Base-by-base conservation (phyloP, 768 basidiomycete genomes). In the Epithele typhae region DNA sequence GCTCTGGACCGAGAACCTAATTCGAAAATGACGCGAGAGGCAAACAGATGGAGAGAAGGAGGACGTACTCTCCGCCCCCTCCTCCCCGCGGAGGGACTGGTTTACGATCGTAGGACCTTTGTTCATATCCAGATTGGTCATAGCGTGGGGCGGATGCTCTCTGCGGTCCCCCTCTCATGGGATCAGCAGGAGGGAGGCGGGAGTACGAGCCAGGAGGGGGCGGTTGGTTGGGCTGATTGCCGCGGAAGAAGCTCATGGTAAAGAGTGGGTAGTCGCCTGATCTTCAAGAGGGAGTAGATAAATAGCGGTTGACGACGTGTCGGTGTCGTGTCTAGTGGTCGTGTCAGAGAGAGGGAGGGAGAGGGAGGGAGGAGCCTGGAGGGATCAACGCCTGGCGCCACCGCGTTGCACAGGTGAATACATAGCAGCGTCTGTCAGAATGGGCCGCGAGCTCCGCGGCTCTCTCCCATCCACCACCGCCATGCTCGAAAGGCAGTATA, bases 181-280 rank as follows among this genome's bases (percentile, higher is more conserved):
- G 47, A 42, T 53, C 49, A 39, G 37, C 68, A 8, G 57, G 64
- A 5, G 75, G 73, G 7, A 75, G 27, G 45, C 75, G 73, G 39
- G 65, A 62, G 61, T 79, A 77, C 19, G 65, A 64, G 27, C 66
- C 64, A 32, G 73, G 56, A 0, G 68, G 67, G 1, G 74, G 67
- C 10, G 40, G 48, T 17, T 8, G 35, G 10, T 50, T 34, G 17
- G 44, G 47, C 36, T 54, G 50, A 32, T 49, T 54, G 12, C 43
- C 42, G 8, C 51, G 42, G 35, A 57, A 57, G 56, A 57, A 54
- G 38, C 53, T 57, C 56, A 57, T 57, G 15, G 34, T 30, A n/a
- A n/a, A n/a, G n/a, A n/a, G 27, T 30, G 27, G 27, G 27, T 7
- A 30, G 27, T n/a, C n/a, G n/a, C n/a, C n/a, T n/a, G n/a, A n/a